These are phyloP conservation scores for Pelomyxa schiedti DNA, from an alignment of 78 protist genomes.

Conservation along the genomic window DNA sequence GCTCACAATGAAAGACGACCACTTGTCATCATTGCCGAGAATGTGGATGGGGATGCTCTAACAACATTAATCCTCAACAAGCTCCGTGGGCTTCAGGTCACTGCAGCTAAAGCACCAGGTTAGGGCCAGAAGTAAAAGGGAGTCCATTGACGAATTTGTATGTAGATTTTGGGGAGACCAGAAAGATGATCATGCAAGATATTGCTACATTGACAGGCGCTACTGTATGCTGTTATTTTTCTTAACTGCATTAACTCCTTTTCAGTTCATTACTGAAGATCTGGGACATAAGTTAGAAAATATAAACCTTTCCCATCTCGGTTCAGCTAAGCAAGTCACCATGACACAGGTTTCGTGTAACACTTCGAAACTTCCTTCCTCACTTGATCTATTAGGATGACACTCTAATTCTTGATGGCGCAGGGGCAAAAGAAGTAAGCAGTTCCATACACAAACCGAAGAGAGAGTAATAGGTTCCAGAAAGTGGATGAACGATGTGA, in stretches of 20 bases:
- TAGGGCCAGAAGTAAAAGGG: conserved; percentile 95
- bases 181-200: conserved; percentile 88
- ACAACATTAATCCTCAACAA: conserved; percentile 85
- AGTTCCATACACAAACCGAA: no score
- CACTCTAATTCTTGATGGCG: conserved; percentile 90
- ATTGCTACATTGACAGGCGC: conserved; percentile 94
- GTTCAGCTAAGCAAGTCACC: conserved; percentile 64
- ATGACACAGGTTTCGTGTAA: no score
- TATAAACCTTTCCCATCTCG: conserved; percentile 57
- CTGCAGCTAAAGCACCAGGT: conserved; percentile 98
- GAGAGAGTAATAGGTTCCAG: no score
- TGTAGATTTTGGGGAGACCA: conserved; percentile 93
- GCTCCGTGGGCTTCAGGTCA: conserved; percentile 72
- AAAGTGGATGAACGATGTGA: conserved; percentile 79
- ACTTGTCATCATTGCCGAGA: conserved; percentile 91
- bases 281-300: conserved; percentile 43
- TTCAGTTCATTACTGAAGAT: conserved; percentile 55
- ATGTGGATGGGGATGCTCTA: conserved; percentile 87
- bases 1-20: conserved; percentile 35
- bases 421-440: conserved; percentile 69
- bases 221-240: not conserved
- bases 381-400: no score
- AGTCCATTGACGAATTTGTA: conserved; percentile 88
- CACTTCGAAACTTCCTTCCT: no score
- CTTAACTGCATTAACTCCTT: not conserved